Evolutionary conservation across 2,329 filamentous ascomycete species (phyloP), one percentile per base, ranked within the genome.

Genomic region (Fusarium miscanthi): DNA sequence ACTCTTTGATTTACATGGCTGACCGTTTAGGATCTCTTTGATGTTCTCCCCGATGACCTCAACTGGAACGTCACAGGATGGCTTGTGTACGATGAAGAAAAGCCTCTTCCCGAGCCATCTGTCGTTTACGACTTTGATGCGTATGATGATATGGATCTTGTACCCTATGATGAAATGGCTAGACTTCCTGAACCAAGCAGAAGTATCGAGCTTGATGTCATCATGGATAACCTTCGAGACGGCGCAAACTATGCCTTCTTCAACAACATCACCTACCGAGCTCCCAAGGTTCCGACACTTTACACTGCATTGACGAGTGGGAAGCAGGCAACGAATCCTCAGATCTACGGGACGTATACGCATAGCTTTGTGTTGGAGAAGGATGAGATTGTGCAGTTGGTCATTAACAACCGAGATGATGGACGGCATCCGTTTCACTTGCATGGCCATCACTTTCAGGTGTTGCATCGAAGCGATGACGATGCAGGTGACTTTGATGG

Each of bases 381-480:
- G 69, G 88, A 87, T 62, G 85, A 91, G 66, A 85, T 93, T n/a
- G 88, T 95, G 33, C 90, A 95, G 78, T 87, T 95, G 56, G 82
- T 94, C 23, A 83, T 95, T n/a, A 93, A 94, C 84, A 95, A 94
- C 77, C 85, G 89, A 48, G 93, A 95, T 74, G 79, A 86, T 66
- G 84, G 93, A 45, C 90, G 89, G 13, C 92, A 94, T 76, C 94
- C 89, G 8, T 94, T 95, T 84, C 92, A 93, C 76, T 79, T 97
- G 2, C 94, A 96, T 82, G 93, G 93, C 0, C 92, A 94, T 79
- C 84, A 88, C 73, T 94, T 94, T 82, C 92, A 93, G 80, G 85
- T 91, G 8, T 79, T 94, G 40, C 85, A 87, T 70, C 89, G 92
- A 31, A 88, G 87, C 3, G 82, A 80, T 0, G 89, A 91, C 37